Base-by-base conservation (phyloP, 2,329 filamentous ascomycete genomes). In the Colletotrichum camelliae region DNA sequence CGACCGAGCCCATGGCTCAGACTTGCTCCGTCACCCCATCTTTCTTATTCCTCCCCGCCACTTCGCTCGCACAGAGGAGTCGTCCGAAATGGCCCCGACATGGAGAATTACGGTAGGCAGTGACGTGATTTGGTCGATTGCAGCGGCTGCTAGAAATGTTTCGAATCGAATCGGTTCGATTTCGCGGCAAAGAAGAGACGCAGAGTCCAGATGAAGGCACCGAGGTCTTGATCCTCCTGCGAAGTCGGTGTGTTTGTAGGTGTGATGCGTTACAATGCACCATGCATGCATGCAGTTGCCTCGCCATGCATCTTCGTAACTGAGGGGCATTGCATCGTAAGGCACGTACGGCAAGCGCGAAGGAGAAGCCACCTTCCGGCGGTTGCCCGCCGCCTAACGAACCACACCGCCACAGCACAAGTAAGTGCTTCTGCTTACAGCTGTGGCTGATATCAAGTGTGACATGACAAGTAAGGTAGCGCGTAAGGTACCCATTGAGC, bases 31-130 rank as follows among this genome's bases (percentile, higher is more conserved):
- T 69, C 24, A 52, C 55, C 72, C 61, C 37, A 10, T 52, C 39
- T 75, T 72, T 57, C 72, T 72, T 75, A 48, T 72, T 72, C 24
- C 55, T 21, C 27, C 48, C 65, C 27, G 69, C 31, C 69, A 66
- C 61, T 48, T 21, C n/a, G 33, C 35, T 39, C 35, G 39, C 52
- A 57, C 31, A 18, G 62, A 33, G 29, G 65, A 13, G 33, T 67
- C 73, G 69, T 67, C 72, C 61, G 62, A 67, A 67, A 52, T 62
- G 24, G 18, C 39, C 61, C 69, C 21, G 62, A 48, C 18, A 57
- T 24, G 24, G 24, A 16, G 21, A 29, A 58, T 48, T 21, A 18
- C 21, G 16, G 43, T 31, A 29, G 37, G 48, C 12, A 61, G 69
- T 72, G 61, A 67, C 62, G 55, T 72, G 52, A 39, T 57, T 18